These are phyloP conservation scores for Flaveria ramosissima DNA, from an alignment of 129 eudicot species.

Conservation along the genomic window DNA sequence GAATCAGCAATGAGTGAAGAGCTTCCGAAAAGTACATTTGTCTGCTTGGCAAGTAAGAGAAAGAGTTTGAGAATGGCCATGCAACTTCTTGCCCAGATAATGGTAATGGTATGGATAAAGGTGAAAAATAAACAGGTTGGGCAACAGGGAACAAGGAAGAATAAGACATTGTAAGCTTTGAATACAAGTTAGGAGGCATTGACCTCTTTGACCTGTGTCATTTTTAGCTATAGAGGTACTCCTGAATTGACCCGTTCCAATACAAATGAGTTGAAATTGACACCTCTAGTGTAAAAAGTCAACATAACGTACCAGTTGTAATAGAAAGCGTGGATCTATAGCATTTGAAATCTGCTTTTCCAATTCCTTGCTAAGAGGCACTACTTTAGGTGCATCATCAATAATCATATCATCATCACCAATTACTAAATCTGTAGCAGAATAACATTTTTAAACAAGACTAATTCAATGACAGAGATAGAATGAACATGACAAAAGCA, in stretches of 20 bases:
- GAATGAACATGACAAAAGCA: not conserved
- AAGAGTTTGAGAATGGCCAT: not conserved
- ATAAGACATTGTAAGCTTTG: not conserved
- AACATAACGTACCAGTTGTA: slow-evolving; percentile 64
- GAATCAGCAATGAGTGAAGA: slow-evolving; percentile 44
- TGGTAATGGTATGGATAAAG: slow-evolving; percentile 5
- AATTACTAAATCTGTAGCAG: slow-evolving; percentile 41
- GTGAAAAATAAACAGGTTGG: not conserved
- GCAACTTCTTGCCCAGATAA: slow-evolving; percentile 16
- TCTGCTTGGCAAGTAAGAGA: slow-evolving; percentile 52
- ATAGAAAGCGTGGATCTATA: slow-evolving; percentile 83
- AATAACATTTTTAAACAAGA: slow-evolving; percentile 22
- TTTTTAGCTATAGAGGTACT: not conserved
- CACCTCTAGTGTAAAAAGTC: not conserved
- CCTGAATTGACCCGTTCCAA: slow-evolving; percentile 9
- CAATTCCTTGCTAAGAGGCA: slow-evolving; percentile 58
- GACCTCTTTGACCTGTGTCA: not conserved
- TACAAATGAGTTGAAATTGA: slow-evolving; percentile 3
- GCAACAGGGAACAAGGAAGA: not conserved
- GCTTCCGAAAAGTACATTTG: slow-evolving; percentile 67
- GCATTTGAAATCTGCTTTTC: slow-evolving; percentile 77
- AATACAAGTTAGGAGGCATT: not conserved
- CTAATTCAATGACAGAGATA: slow-evolving; percentile 4
- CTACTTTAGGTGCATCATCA: slow-evolving; percentile 47
- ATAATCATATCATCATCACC: slow-evolving; percentile 80